Evolutionary conservation across 1,284 basidiomycete genomes (phyloP), one percentile per base, ranked within the genome.

Genomic region (Wolfiporia cocos): DNA sequence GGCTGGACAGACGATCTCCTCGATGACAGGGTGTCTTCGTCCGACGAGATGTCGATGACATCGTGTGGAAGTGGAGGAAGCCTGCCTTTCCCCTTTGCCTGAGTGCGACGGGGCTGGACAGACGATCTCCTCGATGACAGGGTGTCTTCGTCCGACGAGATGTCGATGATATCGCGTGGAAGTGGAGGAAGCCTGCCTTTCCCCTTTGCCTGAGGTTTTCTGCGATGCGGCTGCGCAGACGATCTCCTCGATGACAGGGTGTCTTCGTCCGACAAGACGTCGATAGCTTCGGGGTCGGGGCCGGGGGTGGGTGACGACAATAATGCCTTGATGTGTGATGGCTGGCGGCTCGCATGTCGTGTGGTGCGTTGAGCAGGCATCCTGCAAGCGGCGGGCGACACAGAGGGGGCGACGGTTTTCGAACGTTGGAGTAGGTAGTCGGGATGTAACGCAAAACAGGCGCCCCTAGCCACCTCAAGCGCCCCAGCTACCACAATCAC

Each of bases 221-320:
- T 18, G 5, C 33, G 18, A 12, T 23, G 14, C 7, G 41, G 15
- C 5, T 14, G 40, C 15, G 37, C 21, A 23, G 49, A 7, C 42
- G 48, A 50, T 6, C 7, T 7, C 7, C 12, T 10, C 9, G 7
- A 17, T 33, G 49, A 45, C 32, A 43, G 48, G 33, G 63, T 58
- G 34, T 74, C 73, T 36, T 74, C 72, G 50, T 77, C 76, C 22
- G 74, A 77, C 24, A 76, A 79, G 33, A 79, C 70, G 54, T 77
- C 68, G 49, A 79, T 78, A 34, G 77, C 58, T 40, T 76, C 72
- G 32, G 30, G 28, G 30, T 43, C 42, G 21, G 36, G 36, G 32
- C 7, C 32, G 18, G 24, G 5, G 23, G 34, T n/a, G 36, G 7
- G 7, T 14, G 5, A 6, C 18, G 34, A 11, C 15, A 20, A 6